phyloP scores from a whole-genome alignment of 768 basidiomycete genomes.

The Calocera viscosa region DNA sequence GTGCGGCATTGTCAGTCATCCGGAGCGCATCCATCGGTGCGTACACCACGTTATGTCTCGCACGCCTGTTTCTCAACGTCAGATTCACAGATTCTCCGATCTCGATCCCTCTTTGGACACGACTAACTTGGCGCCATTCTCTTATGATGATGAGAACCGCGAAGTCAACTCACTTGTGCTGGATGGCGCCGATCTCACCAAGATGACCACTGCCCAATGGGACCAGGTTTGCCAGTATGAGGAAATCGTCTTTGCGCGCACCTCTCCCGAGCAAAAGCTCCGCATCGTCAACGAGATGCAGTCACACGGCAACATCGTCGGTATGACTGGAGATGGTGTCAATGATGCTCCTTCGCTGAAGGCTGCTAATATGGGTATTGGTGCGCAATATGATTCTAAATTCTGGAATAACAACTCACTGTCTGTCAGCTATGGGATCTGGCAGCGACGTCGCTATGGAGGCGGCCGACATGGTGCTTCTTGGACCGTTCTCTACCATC shows the following conservation, averaged over 20 bases:
- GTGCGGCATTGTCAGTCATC: constrained; percentile 43
- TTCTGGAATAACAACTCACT: neutral
- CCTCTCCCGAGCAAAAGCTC: constrained; percentile 52
- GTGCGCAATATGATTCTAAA: constrained; percentile 27
- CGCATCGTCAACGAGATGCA: constrained; percentile 51
- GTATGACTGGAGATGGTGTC: constrained; percentile 56
- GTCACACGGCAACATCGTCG: constrained; percentile 39
- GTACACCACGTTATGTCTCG: neutral
- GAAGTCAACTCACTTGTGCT: neutral
- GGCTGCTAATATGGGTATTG: constrained; percentile 50
- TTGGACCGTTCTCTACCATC: constrained; percentile 29
- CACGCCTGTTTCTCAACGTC: too few relatives aligned
- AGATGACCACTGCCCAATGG: constrained; percentile 27
- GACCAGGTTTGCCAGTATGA: constrained; percentile 29
- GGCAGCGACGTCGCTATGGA: constrained; percentile 37
- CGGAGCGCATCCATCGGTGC: constrained; percentile 26
- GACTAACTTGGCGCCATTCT: neutral
- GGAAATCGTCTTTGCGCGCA: constrained; percentile 48
- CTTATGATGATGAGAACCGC: neutral
- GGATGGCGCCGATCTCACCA: constrained; percentile 26
- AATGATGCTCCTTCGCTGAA: constrained; percentile 49
- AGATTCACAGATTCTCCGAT: constrained; percentile 4
- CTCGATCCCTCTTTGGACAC: neutral
- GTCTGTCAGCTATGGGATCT: constrained; percentile 32
- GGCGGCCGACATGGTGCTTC: constrained; percentile 29